A percentile compares a stretch with the other conserved stretches of the same genome.
Evolutionary conservation across 2,329 filamentous ascomycete genomes (phyloP).

Genomic region (Coniochaeta hoffmannii): DNA sequence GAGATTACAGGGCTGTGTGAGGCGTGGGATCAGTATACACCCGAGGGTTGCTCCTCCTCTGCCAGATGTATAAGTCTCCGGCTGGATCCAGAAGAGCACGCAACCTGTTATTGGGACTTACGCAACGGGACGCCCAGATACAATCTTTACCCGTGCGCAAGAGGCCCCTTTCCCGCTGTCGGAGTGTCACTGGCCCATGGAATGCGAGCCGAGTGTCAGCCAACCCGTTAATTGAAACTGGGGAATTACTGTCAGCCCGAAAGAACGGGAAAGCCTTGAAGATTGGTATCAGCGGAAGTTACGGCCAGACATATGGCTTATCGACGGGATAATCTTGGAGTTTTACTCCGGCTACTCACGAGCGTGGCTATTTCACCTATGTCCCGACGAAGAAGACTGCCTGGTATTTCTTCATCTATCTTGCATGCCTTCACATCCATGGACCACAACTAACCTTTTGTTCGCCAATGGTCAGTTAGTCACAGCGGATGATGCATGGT

Average conservation of each 20-base stretch:
- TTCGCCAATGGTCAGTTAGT: too few relatives aligned
- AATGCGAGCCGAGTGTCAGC: not conserved
- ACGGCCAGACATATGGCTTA: not conserved
- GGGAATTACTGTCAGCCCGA: not conserved
- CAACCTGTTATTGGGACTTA: not conserved
- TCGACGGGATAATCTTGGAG: not conserved
- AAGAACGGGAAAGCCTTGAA: not conserved
- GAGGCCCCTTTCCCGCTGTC: not conserved
- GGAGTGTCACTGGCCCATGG: not conserved
- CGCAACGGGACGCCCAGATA: not conserved
- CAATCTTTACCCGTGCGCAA: not conserved
- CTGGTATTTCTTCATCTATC: too few relatives aligned
- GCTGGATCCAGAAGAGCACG: not conserved
- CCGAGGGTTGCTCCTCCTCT: not conserved
- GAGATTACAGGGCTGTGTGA: not conserved
- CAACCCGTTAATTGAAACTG: not conserved
- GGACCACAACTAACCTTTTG: too few relatives aligned
- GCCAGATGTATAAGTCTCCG: not conserved
- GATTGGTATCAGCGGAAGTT: not conserved
- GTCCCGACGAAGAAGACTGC: not conserved
- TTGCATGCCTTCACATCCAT: too few relatives aligned
- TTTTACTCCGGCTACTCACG: not conserved
- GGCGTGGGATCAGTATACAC: not conserved
- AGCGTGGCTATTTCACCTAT: not conserved
- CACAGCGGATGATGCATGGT: too few relatives aligned